Evolutionary conservation across 2,329 filamentous ascomycete species (phyloP), one percentile per base, ranked within the genome.

Genomic region (Penicillium sp.): DNA sequence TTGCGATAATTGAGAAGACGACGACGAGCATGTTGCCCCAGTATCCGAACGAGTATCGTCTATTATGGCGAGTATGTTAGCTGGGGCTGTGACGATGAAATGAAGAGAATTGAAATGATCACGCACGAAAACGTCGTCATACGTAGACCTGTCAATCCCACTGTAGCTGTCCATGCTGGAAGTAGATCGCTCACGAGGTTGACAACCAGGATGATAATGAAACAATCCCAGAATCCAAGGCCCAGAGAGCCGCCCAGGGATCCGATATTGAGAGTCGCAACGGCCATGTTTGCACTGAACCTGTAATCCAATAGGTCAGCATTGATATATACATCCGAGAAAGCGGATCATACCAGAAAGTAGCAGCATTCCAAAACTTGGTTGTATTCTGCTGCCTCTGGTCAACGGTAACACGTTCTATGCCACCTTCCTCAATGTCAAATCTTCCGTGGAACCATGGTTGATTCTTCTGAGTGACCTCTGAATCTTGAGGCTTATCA

Each of bases 11-110:
- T 3, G 67, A 71, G 51, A 72, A 72, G 22, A 71, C 39, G 0
- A 73, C 67, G 2, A 71, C 67, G 3, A 71, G 61, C 16, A 71
- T 56, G 28, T 70, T 72, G 3, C 69, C 69, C 69, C 69, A 73
- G 31, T 71, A 71, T 35, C 69, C 69, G 51, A 72, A 73, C 3
- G 69, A 72, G 51, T 71, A 72, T 30, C 70, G 61, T 13, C 66
- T 68, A 18, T 3, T 18, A 2, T 10, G 8, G 2, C 8, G 5
- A 16, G 10, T 5, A 7, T 35, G 16, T 31, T 10, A 42, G 42
- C 39, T 24, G 24, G 30, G 18, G 6, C 9, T 14, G n/a, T 14
- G 1, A 44, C 33, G 25, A 24, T 41, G 2, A 35, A 31, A 35
- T 8, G n/a, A 6, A 20, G 20, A 13, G 16, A 4, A 9, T 14